phyloP scores from a whole-genome alignment of 2,329 filamentous ascomycete species.

The Tolypocladium sp. region DNA sequence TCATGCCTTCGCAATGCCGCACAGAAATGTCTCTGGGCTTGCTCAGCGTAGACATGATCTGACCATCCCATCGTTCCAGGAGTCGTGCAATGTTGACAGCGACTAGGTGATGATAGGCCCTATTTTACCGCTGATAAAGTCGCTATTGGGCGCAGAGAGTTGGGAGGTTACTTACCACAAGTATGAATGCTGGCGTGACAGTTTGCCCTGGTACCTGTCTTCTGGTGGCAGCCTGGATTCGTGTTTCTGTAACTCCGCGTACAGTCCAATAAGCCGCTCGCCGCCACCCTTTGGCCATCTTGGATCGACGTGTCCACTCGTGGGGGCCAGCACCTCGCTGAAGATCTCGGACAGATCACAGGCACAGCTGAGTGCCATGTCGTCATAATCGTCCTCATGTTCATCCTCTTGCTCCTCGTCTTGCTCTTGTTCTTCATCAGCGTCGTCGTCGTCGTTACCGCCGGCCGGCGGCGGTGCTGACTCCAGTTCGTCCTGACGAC shows the following conservation, averaged over 20 bases:
- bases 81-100: background rate
- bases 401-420: background rate
- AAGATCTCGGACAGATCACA: background rate
- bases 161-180: background rate
- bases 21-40: background rate
- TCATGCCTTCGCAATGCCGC: background rate
- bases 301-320: too few relatives aligned
- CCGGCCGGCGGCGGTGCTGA: too few relatives aligned
- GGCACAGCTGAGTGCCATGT: background rate
- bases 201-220: background rate
- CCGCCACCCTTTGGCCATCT: background rate
- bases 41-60: background rate
- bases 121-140: background rate
- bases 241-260: background rate
- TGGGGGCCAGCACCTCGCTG: background rate
- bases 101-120: background rate
- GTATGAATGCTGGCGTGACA: background rate
- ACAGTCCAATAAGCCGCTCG: background rate
- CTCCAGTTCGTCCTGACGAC: too few relatives aligned
- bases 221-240: background rate
- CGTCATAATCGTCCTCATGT: background rate
- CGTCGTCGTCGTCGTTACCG: too few relatives aligned
- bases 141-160: background rate
- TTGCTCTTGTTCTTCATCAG: too few relatives aligned
- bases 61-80: background rate